A percentile compares a stretch with the other conserved stretches of the same genome.
These are phyloP conservation scores for Laetiporus sulphureus DNA, from an alignment of 1,284 basidiomycete species.

Conservation along the genomic window DNA sequence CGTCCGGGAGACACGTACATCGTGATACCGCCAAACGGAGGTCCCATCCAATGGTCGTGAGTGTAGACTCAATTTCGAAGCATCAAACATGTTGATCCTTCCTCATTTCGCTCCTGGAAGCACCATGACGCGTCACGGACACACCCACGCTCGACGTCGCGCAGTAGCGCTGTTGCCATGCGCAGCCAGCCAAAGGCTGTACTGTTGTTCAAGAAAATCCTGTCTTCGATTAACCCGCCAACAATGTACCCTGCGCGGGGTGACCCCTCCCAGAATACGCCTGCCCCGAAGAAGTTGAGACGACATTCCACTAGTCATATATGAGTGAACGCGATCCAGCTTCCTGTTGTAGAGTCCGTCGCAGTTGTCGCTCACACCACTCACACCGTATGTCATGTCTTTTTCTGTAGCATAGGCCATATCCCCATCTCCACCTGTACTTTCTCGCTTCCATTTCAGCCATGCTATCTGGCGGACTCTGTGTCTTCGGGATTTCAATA, in stretches of 20 bases:
- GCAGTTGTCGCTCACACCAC: too few relatives aligned
- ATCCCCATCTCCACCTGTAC: background rate
- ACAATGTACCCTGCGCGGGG: background rate
- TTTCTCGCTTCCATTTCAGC: background rate
- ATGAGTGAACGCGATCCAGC: background rate
- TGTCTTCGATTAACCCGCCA: slow-evolving; percentile 11
- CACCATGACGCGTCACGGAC: background rate
- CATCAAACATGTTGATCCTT: background rate
- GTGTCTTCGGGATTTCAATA: background rate
- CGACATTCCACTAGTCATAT: slow-evolving; percentile 5
- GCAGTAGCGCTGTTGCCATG: slow-evolving; percentile 14
- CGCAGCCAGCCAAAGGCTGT: slow-evolving; percentile 15
- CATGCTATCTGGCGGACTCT: background rate
- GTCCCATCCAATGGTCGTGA: slow-evolving; percentile 21
- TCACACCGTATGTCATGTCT: background rate
- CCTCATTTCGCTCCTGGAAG: background rate
- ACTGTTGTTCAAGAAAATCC: slow-evolving; percentile 22
- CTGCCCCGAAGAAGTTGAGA: slow-evolving; percentile 3
- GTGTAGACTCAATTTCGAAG: slow-evolving; percentile 4
- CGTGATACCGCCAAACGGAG: slow-evolving; percentile 23
- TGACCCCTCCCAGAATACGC: background rate
- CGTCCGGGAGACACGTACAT: slow-evolving; percentile 23
- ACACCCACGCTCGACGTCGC: slow-evolving; percentile 7
- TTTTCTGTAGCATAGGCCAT: background rate
- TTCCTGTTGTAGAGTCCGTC: too few relatives aligned